phyloP scores from a whole-genome alignment of 257 asterid species.

The Solanum peruvianum region DNA sequence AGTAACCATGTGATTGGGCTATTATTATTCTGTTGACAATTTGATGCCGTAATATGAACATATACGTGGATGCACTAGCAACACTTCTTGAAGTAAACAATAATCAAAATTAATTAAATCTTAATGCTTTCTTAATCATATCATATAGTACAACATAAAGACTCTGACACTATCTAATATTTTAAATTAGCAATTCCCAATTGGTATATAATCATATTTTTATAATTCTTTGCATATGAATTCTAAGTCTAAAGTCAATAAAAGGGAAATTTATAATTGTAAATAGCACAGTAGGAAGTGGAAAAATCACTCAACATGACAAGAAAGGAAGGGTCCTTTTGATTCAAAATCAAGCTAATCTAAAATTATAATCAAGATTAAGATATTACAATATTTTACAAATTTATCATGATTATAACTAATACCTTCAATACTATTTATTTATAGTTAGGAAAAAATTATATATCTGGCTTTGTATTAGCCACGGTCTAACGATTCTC shows the following conservation, averaged over 20 bases:
- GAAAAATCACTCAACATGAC: conserved; percentile 7
- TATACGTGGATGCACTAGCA: conserved; percentile 19
- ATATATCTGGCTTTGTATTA: neutral
- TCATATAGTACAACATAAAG: conserved; percentile 4
- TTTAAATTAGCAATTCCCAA: neutral
- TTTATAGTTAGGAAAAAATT: no score
- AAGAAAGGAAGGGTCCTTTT: neutral
- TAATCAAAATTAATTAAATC: neutral
- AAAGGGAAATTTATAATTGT: neutral
- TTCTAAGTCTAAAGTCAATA: conserved; percentile 17
- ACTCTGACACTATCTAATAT: neutral
- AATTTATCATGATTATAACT: neutral
- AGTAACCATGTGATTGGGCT: neutral
- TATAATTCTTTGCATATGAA: neutral
- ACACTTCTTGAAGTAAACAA: conserved; percentile 8
- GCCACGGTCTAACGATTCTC: neutral
- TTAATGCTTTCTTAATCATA: conserved; percentile 10
- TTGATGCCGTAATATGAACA: conserved; percentile 5
- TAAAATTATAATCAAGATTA: neutral
- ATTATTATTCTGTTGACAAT: neutral
- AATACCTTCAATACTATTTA: neutral
- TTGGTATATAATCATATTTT: neutral
- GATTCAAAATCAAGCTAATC: neutral
- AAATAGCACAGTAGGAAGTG: conserved; percentile 6
- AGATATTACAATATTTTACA: neutral